Evolutionary conservation across 352 stramenopile species (phyloP), one percentile per base, ranked within the genome.

Genomic region (Elongisporangium anandrum): DNA sequence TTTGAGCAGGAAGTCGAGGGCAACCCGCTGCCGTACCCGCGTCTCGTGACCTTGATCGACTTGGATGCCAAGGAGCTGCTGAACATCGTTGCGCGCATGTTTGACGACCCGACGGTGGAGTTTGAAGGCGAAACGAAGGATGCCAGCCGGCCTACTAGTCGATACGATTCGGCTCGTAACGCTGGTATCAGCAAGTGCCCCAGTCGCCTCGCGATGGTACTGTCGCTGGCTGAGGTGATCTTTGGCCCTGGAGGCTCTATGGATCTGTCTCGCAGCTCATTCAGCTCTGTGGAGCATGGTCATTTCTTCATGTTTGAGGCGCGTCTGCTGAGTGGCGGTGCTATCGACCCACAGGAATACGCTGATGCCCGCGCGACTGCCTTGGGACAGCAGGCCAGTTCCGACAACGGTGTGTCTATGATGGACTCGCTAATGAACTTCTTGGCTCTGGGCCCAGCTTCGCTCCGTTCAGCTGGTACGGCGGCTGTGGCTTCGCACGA

Each of bases 291-390:
- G 8, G 86, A 95, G 59, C 81, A 95, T 59, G 85, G 85, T 23
- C 84, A 93, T 52, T 95, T 94, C 70, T 95, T 92, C 57, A 95
- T 95, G 86, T 95, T 95, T 57, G 86, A 95, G 58, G 86, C 86
- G 34, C 79, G 85, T n/a, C 56, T 94, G 57, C 69, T 95, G 19
- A 95, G 86, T 76, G 79, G 83, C 19, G 86, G 80, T 2, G 85
- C 80, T 3, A 95, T 95, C 47, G 86, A 95, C 54, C 74, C 84
- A 2, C 82, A 93, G 39, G 76, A 92, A 56, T 95, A 95, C 54
- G 86, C 85, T 1, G 82, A 89, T 58, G 78, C 81, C 2, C 82
- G 82, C 62, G 76, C 71, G 12, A 53, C 81, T 23, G 77, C 78
- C 7, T 77, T 85, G 58, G 77, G 78, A 39, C 29, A 41, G 9